Percentiles rank a stretch among this genome's conserved stretches.
Conservation (phyloP, 805 yeast species). For the Jamesozyma piceae region DNA sequence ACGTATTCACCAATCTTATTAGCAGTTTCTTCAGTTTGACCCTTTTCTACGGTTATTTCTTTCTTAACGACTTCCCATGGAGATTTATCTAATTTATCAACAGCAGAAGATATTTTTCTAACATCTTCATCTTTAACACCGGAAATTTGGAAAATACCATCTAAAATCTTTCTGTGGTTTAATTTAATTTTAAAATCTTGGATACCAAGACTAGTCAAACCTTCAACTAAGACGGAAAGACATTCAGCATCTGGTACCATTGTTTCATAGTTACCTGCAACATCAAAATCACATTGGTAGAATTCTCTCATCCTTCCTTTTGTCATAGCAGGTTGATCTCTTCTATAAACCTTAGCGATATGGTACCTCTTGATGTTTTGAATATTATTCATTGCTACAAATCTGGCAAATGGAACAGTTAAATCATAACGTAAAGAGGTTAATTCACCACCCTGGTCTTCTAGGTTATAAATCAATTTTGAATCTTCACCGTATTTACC, state of each 20-base stretch:
- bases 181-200: slow-evolving; percentile 82
- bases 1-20: slow-evolving; percentile 89
- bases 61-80: slow-evolving; percentile 93
- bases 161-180: slow-evolving; percentile 91
- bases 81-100: slow-evolving; percentile 87
- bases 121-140: slow-evolving; percentile 94
- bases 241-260: slow-evolving; percentile 97
- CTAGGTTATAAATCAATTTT: slow-evolving; percentile 86
- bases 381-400: slow-evolving; percentile 89
- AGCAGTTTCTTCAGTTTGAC: slow-evolving; percentile 84
- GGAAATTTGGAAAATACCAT: slow-evolving; percentile 90
- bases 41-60: slow-evolving; percentile 88
- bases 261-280: slow-evolving; percentile 84
- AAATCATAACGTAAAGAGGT: slow-evolving; percentile 92
- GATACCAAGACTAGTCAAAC: slow-evolving; percentile 75
- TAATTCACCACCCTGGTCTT: slow-evolving; percentile 98
- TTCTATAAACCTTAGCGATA: slow-evolving; percentile 95
- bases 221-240: slow-evolving; percentile 73
- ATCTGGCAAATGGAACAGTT: slow-evolving; percentile 97
- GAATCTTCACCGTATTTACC: slow-evolving; percentile 99
- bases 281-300: slow-evolving; percentile 96
- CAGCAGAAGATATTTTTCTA: slow-evolving; percentile 87
- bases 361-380: slow-evolving; percentile 88
- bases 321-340: slow-evolving; percentile 99
- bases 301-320: slow-evolving; percentile 99